Evolutionary conservation across 257 asterid genomes (phyloP).

Genomic region (Striga asiatica): DNA sequence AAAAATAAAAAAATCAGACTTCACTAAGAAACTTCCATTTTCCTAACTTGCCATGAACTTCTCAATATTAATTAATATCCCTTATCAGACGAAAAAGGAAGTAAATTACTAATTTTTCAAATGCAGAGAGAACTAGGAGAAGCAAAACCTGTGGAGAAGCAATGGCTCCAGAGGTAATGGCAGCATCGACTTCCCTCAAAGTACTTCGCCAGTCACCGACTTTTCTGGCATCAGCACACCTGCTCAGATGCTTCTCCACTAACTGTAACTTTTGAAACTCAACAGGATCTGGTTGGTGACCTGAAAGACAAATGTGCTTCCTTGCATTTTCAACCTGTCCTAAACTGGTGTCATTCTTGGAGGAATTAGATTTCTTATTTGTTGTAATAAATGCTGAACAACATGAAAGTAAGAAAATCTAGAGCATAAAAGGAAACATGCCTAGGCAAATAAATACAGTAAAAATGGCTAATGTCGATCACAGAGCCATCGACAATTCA

Average conservation of each 20-base stretch:
- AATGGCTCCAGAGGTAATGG: constrained; percentile 66
- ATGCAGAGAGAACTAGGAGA: background rate
- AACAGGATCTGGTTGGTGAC: constrained; percentile 33
- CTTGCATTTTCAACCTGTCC: constrained; percentile 69
- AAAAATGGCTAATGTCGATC: too few species aligned
- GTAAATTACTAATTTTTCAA: background rate
- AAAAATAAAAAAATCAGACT: too few species aligned
- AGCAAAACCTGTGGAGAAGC: constrained; percentile 60
- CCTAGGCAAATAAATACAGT: background rate
- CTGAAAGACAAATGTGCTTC: constrained; percentile 44
- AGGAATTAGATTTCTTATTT: constrained; percentile 31
- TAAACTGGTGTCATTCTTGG: constrained; percentile 39
- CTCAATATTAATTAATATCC: background rate
- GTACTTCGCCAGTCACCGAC: constrained; percentile 53
- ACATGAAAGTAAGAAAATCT: background rate
- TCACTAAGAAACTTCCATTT: too few species aligned
- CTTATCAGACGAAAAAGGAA: background rate
- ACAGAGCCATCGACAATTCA: too few species aligned
- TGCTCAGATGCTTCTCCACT: constrained; percentile 49
- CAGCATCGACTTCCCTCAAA: constrained; percentile 54
- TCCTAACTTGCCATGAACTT: background rate
- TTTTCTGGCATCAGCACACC: constrained; percentile 54
- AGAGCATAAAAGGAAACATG: too few species aligned
- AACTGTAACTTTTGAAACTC: constrained; percentile 57
- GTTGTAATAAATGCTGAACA: constrained; percentile 3